Evolutionary conservation across 2,329 filamentous ascomycete species (phyloP), one percentile per base, ranked within the genome.

Genomic region (Nothomitra cinnamomea): DNA sequence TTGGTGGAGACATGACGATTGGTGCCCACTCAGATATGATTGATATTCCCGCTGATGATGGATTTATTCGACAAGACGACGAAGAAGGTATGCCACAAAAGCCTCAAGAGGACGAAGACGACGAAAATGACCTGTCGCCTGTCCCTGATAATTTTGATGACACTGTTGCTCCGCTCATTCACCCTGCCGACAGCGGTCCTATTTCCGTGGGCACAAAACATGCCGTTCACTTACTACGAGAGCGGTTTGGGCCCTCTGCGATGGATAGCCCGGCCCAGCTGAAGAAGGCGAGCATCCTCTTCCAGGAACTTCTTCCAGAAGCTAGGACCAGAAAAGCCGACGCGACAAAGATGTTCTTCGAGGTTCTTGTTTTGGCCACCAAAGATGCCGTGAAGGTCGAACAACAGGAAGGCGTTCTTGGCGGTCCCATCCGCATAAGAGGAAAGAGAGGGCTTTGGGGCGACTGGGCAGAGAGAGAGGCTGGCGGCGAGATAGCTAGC

Each of bases 281-380:
- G 61, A 84, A 83, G 66, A 84, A 84, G 65, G 77, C 75, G 22
- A 79, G 79, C 12, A 87, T 94, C 2, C 75, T 94, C 2, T 95
- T 98, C 74, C 90, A 95, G 62, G 85, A 94, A 55, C 76, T 98
- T 49, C 76, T 95, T 35, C 92, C 92, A 0, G 87, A 94, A 68
- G 71, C 75, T 58, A 78, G 77, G 56, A 90, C 90, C 0, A 87
- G 78, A 59, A 86, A 87, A 67, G 84, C 85, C 7, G 92, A 96
- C 62, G 92, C 92, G 0, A 98, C 92, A 43, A 95, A 95, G 75
- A 95, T 98, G 88, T 98, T 98, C 72, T 98, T 98, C 62, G 92
- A 98, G 70, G 83, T 92, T 53, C 75, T 98, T 22, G 92, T 98
- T 2, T 76, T 98, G 48, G 92, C 90, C 3, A 98, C 92, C 42